A percentile compares a stretch with the other conserved stretches of the same genome.
Conservation (phyloP, 2,329 filamentous ascomycete species). For the Amesomyces nigricolor region DNA sequence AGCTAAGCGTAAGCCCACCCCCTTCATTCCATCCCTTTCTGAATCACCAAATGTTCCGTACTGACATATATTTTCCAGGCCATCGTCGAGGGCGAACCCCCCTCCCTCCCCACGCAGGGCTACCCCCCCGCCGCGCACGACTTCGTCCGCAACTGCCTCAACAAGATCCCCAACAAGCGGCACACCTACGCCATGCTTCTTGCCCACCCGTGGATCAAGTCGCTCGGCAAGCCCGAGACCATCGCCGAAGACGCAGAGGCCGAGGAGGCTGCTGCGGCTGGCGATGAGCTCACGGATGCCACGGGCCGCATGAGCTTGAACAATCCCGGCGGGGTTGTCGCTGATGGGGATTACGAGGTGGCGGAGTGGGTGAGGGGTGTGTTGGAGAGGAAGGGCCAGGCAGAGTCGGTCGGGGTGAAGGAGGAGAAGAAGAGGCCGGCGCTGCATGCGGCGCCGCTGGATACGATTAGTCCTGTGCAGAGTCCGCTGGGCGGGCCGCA, state of each 20-base stretch:
- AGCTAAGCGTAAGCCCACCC: conserved; percentile 72
- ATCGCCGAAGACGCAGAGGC: conserved; percentile 35
- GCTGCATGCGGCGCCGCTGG: conserved; percentile 78
- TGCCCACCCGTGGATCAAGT: conserved; percentile 76
- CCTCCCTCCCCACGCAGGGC: conserved; percentile 69
- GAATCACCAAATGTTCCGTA: not conserved
- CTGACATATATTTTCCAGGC: conserved; percentile 52
- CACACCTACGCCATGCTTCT: conserved; percentile 90
- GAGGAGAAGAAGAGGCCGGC: conserved; percentile 62
- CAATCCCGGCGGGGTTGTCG: conserved; percentile 26
- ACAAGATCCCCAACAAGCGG: conserved; percentile 87
- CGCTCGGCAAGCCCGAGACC: conserved; percentile 29
- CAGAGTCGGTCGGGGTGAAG: conserved; percentile 35
- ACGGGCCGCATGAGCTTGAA: conserved; percentile 41
- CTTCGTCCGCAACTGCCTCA: conserved; percentile 83
- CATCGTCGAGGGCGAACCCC: conserved; percentile 95
- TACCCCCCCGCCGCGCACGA: conserved; percentile 77
- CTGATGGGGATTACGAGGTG: conserved; percentile 71
- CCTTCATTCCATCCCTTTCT: not conserved
- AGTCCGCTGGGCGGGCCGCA: conserved; percentile 31
- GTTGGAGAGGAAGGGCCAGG: conserved; percentile 60
- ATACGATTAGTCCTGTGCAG: conserved; percentile 57
- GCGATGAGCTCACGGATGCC: conserved; percentile 36
- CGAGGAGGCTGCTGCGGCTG: conserved; percentile 27
- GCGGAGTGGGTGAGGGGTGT: conserved; percentile 75